Conservation (phyloP, 441 rosid species). For the Daphne laureola region DNA sequence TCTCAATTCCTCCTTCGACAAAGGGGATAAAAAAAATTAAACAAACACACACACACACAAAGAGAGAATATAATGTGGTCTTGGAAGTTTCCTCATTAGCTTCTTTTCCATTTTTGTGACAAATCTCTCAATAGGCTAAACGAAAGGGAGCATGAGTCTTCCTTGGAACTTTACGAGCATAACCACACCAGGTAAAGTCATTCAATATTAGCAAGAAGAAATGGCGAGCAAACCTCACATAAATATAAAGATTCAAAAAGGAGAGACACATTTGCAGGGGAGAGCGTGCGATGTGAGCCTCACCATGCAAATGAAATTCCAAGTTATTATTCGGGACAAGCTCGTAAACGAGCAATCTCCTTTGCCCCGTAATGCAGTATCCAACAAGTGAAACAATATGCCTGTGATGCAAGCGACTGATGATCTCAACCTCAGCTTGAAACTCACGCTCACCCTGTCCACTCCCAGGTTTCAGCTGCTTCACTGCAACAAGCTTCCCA, state of each 20-base stretch:
- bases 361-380: slow-evolving; percentile 44
- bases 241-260: not conserved
- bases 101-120: too few species aligned
- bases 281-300: slow-evolving; percentile 13
- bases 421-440: slow-evolving; percentile 57
- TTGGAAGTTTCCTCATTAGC: too few species aligned
- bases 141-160: too few species aligned
- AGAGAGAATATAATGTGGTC: too few species aligned
- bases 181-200: not conserved
- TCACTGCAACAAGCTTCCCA: slow-evolving; percentile 50
- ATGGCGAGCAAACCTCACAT: not conserved
- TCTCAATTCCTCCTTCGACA: too few species aligned
- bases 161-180: not conserved
- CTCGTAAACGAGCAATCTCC: slow-evolving; percentile 59
- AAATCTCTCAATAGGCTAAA: too few species aligned
- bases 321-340: slow-evolving; percentile 55
- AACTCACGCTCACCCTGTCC: slow-evolving; percentile 74
- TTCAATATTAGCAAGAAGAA: not conserved
- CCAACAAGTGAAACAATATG: slow-evolving; percentile 65
- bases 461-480: slow-evolving; percentile 62
- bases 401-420: slow-evolving; percentile 59
- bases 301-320: slow-evolving; percentile 60
- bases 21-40: too few species aligned
- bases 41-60: too few species aligned
- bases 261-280: not conserved